Percentiles rank a stretch among this genome's conserved stretches.
phyloP scores from a whole-genome alignment of 2,329 filamentous ascomycete species.

The Monilinia aucupariae region DNA sequence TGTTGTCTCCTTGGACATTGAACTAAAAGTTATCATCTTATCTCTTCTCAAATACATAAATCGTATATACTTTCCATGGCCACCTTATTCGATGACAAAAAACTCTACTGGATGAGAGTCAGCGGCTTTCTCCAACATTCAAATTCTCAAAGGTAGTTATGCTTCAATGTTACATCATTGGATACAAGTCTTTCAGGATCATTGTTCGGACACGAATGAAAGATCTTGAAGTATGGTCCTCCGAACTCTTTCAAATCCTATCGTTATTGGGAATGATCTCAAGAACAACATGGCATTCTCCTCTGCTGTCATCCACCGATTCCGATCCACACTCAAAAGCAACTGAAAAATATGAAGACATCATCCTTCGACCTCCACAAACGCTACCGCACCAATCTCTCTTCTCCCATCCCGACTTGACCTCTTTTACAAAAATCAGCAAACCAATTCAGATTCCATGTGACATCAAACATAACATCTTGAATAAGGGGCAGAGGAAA shows the following conservation, averaged over 20 bases:
- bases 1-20: background rate
- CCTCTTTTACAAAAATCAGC: conserved; percentile 18
- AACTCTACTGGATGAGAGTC: no score
- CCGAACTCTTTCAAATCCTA: background rate
- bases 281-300: no score
- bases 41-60: no score
- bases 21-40: no score
- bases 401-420: conserved; percentile 17
- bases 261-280: background rate
- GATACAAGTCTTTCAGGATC: background rate
- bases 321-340: background rate
- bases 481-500: conserved; percentile 20
- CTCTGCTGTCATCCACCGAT: no score
- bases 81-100: no score
- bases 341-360: background rate
- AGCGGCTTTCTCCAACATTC: background rate
- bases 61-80: no score
- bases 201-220: background rate
- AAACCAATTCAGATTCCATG: conserved; percentile 19
- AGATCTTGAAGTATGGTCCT: background rate
- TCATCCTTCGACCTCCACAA: background rate
- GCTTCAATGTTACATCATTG: background rate
- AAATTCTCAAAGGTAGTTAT: background rate
- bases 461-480: conserved; percentile 21
- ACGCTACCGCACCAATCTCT: no score